A percentile compares a stretch with the other conserved stretches of the same genome.
phyloP scores from a whole-genome alignment of 345 rosid species.

The Barbarea vulgaris region DNA sequence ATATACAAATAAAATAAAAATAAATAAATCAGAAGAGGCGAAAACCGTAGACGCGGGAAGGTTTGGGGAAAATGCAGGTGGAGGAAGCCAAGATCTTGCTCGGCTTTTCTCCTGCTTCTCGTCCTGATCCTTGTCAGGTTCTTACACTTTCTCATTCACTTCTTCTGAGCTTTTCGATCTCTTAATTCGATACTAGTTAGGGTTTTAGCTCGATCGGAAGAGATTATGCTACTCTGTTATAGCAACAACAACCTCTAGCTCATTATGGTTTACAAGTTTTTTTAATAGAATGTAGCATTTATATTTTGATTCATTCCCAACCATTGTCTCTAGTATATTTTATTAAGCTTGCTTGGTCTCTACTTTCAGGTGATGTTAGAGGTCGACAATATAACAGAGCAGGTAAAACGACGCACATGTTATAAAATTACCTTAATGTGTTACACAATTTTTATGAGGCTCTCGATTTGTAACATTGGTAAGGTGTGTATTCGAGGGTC shows the following conservation, averaged over 20 bases:
- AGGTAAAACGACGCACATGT: slow-evolving; percentile 47
- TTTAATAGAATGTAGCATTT: background rate
- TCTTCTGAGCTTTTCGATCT: background rate
- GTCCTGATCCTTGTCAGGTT: slow-evolving; percentile 71
- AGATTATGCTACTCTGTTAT: slow-evolving; percentile 4
- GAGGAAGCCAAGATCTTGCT: slow-evolving; percentile 76
- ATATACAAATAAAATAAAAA: background rate
- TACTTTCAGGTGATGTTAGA: slow-evolving; percentile 28
- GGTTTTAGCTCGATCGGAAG: slow-evolving; percentile 1
- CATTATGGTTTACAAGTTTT: slow-evolving; percentile 31
- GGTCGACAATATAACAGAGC: slow-evolving; percentile 34
- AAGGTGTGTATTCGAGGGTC: slow-evolving; percentile 59
- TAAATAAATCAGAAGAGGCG: background rate
- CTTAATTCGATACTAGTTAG: slow-evolving; percentile 3
- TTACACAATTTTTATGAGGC: background rate
- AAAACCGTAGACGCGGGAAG: slow-evolving; percentile 23
- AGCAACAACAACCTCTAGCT: slow-evolving; percentile 14
- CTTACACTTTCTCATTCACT: background rate
- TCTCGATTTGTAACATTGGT: slow-evolving; percentile 2
- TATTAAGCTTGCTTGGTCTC: slow-evolving; percentile 13
- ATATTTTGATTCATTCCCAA: background rate
- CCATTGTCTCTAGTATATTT: background rate
- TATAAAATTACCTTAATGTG: slow-evolving; percentile 45
- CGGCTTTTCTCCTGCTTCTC: slow-evolving; percentile 72
- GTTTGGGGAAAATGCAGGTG: slow-evolving; percentile 58